These are phyloP conservation scores for Paxillus ammoniavirescens DNA, from an alignment of 768 basidiomycete genomes.

Conservation along the genomic window DNA sequence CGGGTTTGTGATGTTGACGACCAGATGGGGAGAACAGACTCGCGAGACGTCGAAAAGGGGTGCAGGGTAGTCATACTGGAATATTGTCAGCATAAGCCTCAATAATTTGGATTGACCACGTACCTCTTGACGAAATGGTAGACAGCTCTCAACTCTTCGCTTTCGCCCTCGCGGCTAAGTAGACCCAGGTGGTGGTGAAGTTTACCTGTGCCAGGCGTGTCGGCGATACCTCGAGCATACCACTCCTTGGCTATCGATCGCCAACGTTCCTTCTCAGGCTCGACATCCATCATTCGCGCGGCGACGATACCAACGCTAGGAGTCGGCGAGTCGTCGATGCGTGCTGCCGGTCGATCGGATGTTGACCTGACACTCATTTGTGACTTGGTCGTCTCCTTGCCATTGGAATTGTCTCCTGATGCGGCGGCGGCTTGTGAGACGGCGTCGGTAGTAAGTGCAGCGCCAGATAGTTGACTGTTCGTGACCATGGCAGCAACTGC, in stretches of 20 bases:
- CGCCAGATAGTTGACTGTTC: slow-evolving; percentile 41
- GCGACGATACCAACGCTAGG: slow-evolving; percentile 87
- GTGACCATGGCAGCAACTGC: slow-evolving; percentile 86
- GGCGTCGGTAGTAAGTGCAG: slow-evolving; percentile 55
- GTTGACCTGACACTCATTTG: slow-evolving; percentile 27
- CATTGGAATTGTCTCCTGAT: slow-evolving; percentile 20
- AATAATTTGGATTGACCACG: slow-evolving; percentile 16
- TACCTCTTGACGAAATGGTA: slow-evolving; percentile 97
- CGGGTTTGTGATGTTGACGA: slow-evolving; percentile 60
- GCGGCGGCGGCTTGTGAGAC: slow-evolving; percentile 44
- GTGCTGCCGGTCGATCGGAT: slow-evolving; percentile 49
- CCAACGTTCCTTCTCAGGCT: slow-evolving; percentile 93
- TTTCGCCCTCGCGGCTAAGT: slow-evolving; percentile 78
- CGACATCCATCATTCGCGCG: slow-evolving; percentile 77
- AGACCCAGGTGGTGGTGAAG: slow-evolving; percentile 93
- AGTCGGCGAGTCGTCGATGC: slow-evolving; percentile 62
- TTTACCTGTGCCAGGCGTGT: slow-evolving; percentile 91
- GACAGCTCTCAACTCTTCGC: slow-evolving; percentile 78
- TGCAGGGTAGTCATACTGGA: slow-evolving; percentile 87
- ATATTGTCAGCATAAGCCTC: slow-evolving; percentile 4
- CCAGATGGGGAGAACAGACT: slow-evolving; percentile 89
- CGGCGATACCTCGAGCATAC: slow-evolving; percentile 85
- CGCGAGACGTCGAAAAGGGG: slow-evolving; percentile 84
- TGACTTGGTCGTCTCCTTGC: slow-evolving; percentile 38
- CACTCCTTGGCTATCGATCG: slow-evolving; percentile 85